Base-by-base conservation (phyloP, 805 yeast genomes). In the Saturnispora halmiae region DNA sequence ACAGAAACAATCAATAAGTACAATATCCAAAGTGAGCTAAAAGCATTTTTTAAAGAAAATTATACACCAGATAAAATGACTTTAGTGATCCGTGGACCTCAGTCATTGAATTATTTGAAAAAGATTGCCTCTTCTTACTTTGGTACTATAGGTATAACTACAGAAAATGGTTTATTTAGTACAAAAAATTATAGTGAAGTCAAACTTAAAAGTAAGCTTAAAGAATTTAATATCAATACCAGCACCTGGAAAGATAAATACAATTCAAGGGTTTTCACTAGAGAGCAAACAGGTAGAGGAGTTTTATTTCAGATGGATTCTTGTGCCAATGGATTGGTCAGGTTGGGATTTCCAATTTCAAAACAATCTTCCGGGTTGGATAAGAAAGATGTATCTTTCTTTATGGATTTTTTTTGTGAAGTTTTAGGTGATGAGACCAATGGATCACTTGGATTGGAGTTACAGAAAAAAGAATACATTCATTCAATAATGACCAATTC, bases 51-150 rank as follows among this genome's bases (percentile, higher is more conserved):
- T 47, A 44, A 60, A 2, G 43, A 50, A 0, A 53, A 71, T 42
- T 82, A 67, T 48, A 41, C 46, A 9, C 63, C 80, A 1, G 59
- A 62, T 1, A 76, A 67, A 32, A 72, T 77, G 73, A 60, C 77
- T 0, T 38, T 82, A 19, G 84, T 79, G 2, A 48, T 82, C 4
- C 67, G 72, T 49, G 81, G 88, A 0, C 78, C 87, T 0, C 82
- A 79, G 42, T 75, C 88, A 0, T 47, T 80, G 26, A 77, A 77
- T 47, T 57, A 61, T 20, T 53, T 82, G 27, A 73, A 71, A 32
- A 79, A 73, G 49, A 43, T 76, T 14, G 78, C 77, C 0, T 31
- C 65, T 1, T 33, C 59, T 1, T 54, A 65, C 41, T 79, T 78
- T 49, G 53, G 63, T 14, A 60, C 55, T 25, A 51, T 73, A 8